Evolutionary conservation across 352 stramenopile species (phyloP).

Genomic region (Pythium guiyangense): DNA sequence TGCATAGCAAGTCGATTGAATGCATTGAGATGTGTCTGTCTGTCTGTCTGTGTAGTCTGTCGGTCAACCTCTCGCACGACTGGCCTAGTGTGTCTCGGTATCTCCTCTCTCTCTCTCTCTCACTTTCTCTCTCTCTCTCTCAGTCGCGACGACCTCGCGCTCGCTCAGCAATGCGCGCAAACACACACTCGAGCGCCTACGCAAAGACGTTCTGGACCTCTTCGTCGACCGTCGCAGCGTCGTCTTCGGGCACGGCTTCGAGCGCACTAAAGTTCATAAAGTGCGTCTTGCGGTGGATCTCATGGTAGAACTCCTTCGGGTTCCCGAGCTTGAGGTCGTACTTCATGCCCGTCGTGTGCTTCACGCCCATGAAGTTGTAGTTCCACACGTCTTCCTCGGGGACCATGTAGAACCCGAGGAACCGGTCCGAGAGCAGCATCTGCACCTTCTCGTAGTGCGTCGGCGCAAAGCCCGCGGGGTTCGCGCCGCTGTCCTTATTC

Average conservation of each 20-base stretch:
- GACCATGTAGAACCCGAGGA: constrained; percentile 99
- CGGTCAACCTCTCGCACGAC: no score
- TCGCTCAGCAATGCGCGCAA: neutral
- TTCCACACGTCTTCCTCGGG: constrained; percentile 99
- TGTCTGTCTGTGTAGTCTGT: no score
- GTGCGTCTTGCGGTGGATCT: constrained; percentile 98
- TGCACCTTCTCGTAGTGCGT: constrained; percentile 99
- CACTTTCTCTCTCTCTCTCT: no score
- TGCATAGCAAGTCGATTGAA: no score
- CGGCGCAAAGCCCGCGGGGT: constrained; percentile 93
- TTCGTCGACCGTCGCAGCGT: constrained; percentile 87
- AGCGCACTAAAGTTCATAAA: constrained; percentile 99
- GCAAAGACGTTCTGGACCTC: constrained; percentile 88
- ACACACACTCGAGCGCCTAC: constrained; percentile 10
- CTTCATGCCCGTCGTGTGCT: constrained; percentile 97
- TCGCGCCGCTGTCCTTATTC: constrained; percentile 95
- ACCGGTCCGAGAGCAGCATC: constrained; percentile 98
- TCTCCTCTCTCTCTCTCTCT: no score
- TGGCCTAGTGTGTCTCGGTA: no score
- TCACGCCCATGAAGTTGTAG: constrained; percentile 99
- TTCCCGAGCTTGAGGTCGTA: constrained; percentile 97
- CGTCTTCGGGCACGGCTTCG: constrained; percentile 90
- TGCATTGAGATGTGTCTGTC: no score
- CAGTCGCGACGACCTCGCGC: no score
- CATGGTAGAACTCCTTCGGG: constrained; percentile 99